Conservation (phyloP, 495 filamentous ascomycete genomes). For the Penicillium bovifimosum region DNA sequence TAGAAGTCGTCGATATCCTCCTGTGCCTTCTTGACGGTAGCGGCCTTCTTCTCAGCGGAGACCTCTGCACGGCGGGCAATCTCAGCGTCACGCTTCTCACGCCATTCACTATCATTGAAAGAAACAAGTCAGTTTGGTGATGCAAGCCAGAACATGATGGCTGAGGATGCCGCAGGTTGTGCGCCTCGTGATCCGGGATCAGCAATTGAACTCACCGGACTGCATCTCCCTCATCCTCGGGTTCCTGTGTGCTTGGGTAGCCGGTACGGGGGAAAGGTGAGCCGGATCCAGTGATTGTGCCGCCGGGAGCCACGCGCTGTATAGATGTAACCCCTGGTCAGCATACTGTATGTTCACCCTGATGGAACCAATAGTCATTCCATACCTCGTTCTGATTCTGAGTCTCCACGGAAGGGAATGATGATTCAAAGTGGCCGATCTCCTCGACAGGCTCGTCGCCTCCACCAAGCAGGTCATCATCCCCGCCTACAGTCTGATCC, state of each 20-base stretch:
- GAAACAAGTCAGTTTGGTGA: not conserved
- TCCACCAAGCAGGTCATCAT: slow-evolving; percentile 66
- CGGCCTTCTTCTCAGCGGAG: slow-evolving; percentile 67
- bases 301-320: slow-evolving; percentile 73
- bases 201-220: slow-evolving; percentile 51
- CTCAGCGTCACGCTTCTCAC: slow-evolving; percentile 74
- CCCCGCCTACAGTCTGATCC: slow-evolving; percentile 48
- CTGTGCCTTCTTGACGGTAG: slow-evolving; percentile 79
- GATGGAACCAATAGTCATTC: not conserved
- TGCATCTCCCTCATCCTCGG: slow-evolving; percentile 80
- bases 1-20: slow-evolving; percentile 97
- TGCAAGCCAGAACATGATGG: not conserved
- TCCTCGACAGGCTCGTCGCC: slow-evolving; percentile 44
- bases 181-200: slow-evolving; percentile 3
- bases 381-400: slow-evolving; percentile 65
- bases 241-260: slow-evolving; percentile 42
- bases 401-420: slow-evolving; percentile 78
- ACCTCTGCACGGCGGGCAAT: slow-evolving; percentile 72
- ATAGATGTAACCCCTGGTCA: slow-evolving; percentile 20
- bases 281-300: slow-evolving; percentile 79
- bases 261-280: slow-evolving; percentile 62
- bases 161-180: not conserved
- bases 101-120: slow-evolving; percentile 63
- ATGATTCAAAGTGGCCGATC: slow-evolving; percentile 72
- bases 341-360: not conserved